These are phyloP conservation scores for Huntiella savannae DNA, from an alignment of 2,329 filamentous ascomycete genomes.

Conservation along the genomic window DNA sequence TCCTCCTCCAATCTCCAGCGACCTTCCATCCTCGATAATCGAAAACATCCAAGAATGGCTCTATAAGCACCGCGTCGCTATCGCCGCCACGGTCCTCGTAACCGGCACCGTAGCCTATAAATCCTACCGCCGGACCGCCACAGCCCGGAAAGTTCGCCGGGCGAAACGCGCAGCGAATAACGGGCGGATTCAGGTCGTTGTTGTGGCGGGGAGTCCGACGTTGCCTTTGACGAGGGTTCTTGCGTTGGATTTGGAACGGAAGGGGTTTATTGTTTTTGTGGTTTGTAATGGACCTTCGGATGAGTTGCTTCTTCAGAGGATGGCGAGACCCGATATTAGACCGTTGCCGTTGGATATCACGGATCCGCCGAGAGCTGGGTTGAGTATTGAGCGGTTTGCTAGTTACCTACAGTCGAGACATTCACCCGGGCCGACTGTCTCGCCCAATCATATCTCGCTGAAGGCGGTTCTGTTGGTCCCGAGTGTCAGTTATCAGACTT, in stretches of 20 bases:
- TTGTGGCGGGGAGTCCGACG: conserved; percentile 73
- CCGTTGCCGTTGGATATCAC: conserved; percentile 68
- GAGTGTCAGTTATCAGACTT: conserved; percentile 59
- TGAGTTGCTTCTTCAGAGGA: conserved; percentile 55
- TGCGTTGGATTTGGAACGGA: conserved; percentile 68
- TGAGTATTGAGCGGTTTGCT: conserved; percentile 53
- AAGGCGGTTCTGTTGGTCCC: conserved; percentile 71
- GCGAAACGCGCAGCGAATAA: conserved; percentile 63
- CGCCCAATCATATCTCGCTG: conserved; percentile 56
- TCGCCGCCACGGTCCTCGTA: conserved; percentile 50
- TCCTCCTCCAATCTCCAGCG: conserved; percentile 17
- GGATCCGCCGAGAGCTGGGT: conserved; percentile 48
- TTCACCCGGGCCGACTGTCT: conserved; percentile 54
- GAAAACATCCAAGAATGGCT: conserved; percentile 54
- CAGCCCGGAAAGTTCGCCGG: conserved; percentile 47
- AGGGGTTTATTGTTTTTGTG: conserved; percentile 85
- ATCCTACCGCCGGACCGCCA: conserved; percentile 30
- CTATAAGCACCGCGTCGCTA: conserved; percentile 50
- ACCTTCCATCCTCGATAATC: conserved; percentile 19
- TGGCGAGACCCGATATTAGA: conserved; percentile 64
- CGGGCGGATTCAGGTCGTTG: conserved; percentile 66
- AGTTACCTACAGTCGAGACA: conserved; percentile 56
- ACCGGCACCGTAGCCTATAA: conserved; percentile 44
- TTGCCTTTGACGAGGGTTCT: conserved; percentile 71
- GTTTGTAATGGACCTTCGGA: conserved; percentile 75